Conservation (phyloP, 1,139 yeast species). For the Groenewaldozyma sp. region DNA sequence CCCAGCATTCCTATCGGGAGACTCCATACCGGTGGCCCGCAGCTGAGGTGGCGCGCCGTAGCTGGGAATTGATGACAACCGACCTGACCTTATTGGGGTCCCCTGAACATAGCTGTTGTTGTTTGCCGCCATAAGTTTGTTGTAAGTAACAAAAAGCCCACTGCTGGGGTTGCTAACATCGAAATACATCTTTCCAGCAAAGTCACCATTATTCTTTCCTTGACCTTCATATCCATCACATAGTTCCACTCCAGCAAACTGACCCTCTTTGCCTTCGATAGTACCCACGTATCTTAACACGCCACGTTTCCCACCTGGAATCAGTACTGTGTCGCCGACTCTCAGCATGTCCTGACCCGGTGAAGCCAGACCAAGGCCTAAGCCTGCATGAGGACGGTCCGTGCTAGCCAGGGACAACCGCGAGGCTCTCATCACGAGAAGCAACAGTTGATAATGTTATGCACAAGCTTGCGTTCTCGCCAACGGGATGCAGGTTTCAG, state of each 20-base stretch:
- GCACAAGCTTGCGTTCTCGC: no score
- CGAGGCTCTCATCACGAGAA: background rate
- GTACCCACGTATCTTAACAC: slow-evolving; percentile 63
- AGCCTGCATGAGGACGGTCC: no score
- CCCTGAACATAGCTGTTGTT: background rate
- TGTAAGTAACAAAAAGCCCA: slow-evolving; percentile 68
- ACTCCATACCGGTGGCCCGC: background rate
- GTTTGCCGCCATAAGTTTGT: slow-evolving; percentile 38
- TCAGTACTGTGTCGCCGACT: slow-evolving; percentile 34
- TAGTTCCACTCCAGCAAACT: slow-evolving; percentile 85
- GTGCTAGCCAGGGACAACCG: background rate
- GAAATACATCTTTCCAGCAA: slow-evolving; percentile 52
- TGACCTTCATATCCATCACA: slow-evolving; percentile 49
- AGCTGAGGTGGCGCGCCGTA: background rate
- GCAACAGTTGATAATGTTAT: no score
- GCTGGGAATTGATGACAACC: background rate
- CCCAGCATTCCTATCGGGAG: background rate
- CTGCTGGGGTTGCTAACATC: slow-evolving; percentile 50
- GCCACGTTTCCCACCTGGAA: slow-evolving; percentile 41
- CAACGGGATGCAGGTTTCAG: no score
- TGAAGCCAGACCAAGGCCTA: background rate
- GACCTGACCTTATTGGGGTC: slow-evolving; percentile 5
- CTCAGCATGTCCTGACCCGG: background rate
- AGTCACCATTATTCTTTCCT: slow-evolving; percentile 76
- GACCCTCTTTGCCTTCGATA: slow-evolving; percentile 64